phyloP scores from a whole-genome alignment of 495 filamentous ascomycete species.

The Aspergillus olivimuriae region DNA sequence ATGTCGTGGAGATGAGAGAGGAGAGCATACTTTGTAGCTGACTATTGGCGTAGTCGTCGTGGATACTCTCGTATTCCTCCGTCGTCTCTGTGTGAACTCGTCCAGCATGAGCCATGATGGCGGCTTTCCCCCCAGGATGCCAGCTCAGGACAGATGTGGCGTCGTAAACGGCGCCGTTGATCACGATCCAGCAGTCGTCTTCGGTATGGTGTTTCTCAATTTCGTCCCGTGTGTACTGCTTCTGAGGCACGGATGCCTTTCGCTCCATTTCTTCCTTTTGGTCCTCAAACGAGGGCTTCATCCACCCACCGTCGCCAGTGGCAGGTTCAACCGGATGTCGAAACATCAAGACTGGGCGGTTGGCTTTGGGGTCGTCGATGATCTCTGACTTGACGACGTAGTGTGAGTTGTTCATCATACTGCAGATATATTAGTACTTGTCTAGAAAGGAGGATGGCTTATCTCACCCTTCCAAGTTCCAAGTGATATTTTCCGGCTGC shows the following conservation, averaged over 20 bases:
- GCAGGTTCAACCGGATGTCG: conserved; percentile 12
- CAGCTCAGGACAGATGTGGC: conserved; percentile 42
- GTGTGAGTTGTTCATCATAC: conserved; percentile 37
- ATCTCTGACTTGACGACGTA: conserved; percentile 24
- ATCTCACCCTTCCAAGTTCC: conserved; percentile 21
- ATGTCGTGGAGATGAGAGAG: neutral
- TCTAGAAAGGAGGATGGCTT: neutral
- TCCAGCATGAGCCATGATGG: conserved; percentile 27
- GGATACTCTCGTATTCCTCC: conserved; percentile 27
- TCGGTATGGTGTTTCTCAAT: conserved; percentile 58
- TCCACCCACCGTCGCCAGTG: conserved; percentile 14
- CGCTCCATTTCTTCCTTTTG: conserved; percentile 18
- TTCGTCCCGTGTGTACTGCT: conserved; percentile 41
- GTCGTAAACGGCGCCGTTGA: conserved; percentile 82
- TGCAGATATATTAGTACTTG: neutral
- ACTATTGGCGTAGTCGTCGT: conserved; percentile 26
- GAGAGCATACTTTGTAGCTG: conserved; percentile 23
- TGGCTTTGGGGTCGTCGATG: conserved; percentile 7
- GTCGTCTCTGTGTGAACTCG: conserved; percentile 23
- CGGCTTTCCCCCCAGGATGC: conserved; percentile 27
- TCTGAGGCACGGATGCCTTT: conserved; percentile 17
- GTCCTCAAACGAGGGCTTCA: conserved; percentile 16
- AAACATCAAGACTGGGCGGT: conserved; percentile 12
- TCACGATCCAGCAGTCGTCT: conserved; percentile 75
- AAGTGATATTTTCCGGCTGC: conserved; percentile 16